Evolutionary conservation across 495 filamentous ascomycete species (phyloP), one percentile per base, ranked within the genome.

Genomic region (Clavariopsis aquatica): DNA sequence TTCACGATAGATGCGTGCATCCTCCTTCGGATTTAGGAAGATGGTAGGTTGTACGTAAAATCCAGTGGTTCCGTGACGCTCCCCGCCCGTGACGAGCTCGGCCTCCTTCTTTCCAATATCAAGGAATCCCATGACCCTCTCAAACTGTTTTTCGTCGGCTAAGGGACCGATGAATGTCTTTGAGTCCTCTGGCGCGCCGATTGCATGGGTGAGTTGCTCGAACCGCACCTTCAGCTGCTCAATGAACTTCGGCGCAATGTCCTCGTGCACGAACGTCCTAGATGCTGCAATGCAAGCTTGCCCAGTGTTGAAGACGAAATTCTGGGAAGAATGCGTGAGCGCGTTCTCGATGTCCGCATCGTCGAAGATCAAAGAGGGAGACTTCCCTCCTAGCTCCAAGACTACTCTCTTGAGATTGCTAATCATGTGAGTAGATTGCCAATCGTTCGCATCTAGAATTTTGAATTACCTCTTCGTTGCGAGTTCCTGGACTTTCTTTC

Each of bases 41-140:
- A 83, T 71, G 3, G 80, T 79, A 8, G 80, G 81, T 64, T 79
- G 62, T 23, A 83, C 74, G 57, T 78, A 82, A 56, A 72, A 80
- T 0, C 79, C 80, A 31, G 74, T 71, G 15, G 65, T 58, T 43
- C 72, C 73, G 28, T 70, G 64, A 4, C 69, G 67, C 17, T 22
- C 45, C 4, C 73, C 71, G 15, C 73, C 71, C 15, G 71, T 72
- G 22, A 73, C 46, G 27, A 68, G 69, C 31, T 70, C 54, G 10
- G 68, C 70, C 52, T 75, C 72, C 1, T 38, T 57, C 47, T 72
- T 74, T 9, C 72, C 72, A 29, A 66, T 51, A 22, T 73, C 60
- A 22, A 76, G 36, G 64, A 70, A 76, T 1, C 57, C 38, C 71
- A 72, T 75, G 2, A 77, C 73, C 22, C 73, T 69, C 17, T 75